phyloP scores from a whole-genome alignment of 2,329 filamentous ascomycete genomes.

The Apiospora marii region DNA sequence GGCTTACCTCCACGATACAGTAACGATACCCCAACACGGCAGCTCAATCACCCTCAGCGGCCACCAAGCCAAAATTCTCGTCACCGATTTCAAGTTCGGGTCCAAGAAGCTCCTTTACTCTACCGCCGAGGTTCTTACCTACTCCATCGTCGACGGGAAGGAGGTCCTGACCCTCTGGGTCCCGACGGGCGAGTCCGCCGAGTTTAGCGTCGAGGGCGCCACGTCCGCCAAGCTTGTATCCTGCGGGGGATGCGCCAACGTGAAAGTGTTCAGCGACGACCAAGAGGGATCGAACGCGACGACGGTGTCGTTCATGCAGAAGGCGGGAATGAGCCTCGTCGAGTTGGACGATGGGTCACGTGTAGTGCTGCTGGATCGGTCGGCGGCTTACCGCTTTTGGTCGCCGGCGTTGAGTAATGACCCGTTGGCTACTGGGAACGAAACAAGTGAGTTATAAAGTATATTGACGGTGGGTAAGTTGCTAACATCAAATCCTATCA shows the following conservation, averaged over 20 bases:
- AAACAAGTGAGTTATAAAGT: constrained; percentile 48
- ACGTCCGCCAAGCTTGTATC: constrained; percentile 47
- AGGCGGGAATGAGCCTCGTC: constrained; percentile 55
- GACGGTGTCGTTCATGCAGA: constrained; percentile 57
- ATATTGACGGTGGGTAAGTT: background rate
- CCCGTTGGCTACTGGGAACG: constrained; percentile 52
- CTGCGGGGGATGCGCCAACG: constrained; percentile 48
- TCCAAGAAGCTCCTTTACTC: constrained; percentile 60
- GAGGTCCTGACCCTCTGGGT: constrained; percentile 61
- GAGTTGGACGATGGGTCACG: constrained; percentile 55
- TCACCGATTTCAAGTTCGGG: constrained; percentile 66
- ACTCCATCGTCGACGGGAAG: constrained; percentile 55
- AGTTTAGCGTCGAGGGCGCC: constrained; percentile 57
- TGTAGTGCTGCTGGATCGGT: constrained; percentile 61
- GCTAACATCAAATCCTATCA: constrained; percentile 35
- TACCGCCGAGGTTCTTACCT: constrained; percentile 62
- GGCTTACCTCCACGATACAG: background rate
- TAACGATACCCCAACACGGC: constrained; percentile 61
- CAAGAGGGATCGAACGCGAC: constrained; percentile 36
- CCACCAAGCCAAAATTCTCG: constrained; percentile 67
- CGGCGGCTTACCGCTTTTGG: constrained; percentile 64
- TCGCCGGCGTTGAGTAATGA: constrained; percentile 58
- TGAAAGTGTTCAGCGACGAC: constrained; percentile 51
- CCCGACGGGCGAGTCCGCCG: constrained; percentile 60
- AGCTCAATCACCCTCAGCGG: constrained; percentile 62